Base-by-base conservation (phyloP, 2,329 filamentous ascomycete species). In the Hypoxylon sp. region DNA sequence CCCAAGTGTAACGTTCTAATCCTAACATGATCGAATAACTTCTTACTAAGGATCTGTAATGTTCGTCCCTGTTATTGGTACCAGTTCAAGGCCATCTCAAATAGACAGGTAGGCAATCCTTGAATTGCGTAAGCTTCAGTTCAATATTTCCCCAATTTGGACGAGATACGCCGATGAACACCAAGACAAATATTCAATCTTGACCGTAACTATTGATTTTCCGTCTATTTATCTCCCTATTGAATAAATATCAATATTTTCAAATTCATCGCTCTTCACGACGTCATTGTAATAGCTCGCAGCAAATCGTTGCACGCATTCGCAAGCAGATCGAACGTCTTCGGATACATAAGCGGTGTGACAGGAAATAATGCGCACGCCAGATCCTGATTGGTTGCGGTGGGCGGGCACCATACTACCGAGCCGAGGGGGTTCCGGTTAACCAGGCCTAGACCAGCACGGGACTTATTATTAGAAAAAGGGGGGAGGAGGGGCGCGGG, bases 391-490 rank as follows among this genome's bases (percentile, higher is more conserved):
- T 69, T 69, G 67, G 67, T 21, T n/a, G 35, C 53, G 29, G 50
- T 54, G 55, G 47, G 62, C 17, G 58, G 21, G 44, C 53, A 67
- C 32, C 27, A 64, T 42, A 68, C 60, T 60, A 64, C 59, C 59
- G 58, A 65, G 44, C 62, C 62, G 63, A 62, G 64, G 67, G 67
- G 67, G 60, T 61, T 59, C 66, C 62, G 66, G 62, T 58, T 50
- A 66, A 55, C 47, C 11, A 56, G 19, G 44, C 42, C 57, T 39
- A 47, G 56, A 44, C 17, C 35, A 51, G n/a, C 44, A 27, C 24
- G 13, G 29, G 39, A 19, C 27, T 52, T 57, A 58, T 56, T 65
- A 55, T 55, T 65, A 55, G 51, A 39, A 62, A 37, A 37, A 57
- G 61, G 61, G 48, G 21, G 39, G 63, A 46, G 46, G 47, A 6